A percentile compares a stretch with the other conserved stretches of the same genome.
Conservation (phyloP, 2,329 filamentous ascomycete genomes). For the Claviceps citrina region DNA sequence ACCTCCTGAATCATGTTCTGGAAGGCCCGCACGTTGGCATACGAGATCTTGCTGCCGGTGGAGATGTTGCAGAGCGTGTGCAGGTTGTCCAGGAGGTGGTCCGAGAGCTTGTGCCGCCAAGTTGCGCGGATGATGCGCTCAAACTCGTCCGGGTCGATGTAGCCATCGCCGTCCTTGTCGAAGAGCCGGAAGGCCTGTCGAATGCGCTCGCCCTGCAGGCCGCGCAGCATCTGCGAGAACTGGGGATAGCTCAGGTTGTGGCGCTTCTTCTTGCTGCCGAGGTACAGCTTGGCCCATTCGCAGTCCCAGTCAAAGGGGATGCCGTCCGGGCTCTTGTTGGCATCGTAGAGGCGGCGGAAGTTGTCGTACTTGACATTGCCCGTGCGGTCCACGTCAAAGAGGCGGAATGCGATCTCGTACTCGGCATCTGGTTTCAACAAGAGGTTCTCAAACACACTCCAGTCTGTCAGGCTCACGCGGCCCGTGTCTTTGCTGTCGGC, state of each 20-base stretch:
- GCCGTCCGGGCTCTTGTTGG: slow-evolving; percentile 70
- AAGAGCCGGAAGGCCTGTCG: slow-evolving; percentile 87
- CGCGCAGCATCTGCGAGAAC: slow-evolving; percentile 95
- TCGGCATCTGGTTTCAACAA: slow-evolving; percentile 89
- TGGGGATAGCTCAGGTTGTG: slow-evolving; percentile 90
- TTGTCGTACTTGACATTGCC: slow-evolving; percentile 82
- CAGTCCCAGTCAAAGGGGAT: slow-evolving; percentile 96
- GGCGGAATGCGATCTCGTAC: slow-evolving; percentile 94
- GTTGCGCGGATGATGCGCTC: slow-evolving; percentile 93
- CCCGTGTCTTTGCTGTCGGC: slow-evolving; percentile 67
- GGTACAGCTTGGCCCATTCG: slow-evolving; percentile 90
- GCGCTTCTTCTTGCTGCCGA: slow-evolving; percentile 70
- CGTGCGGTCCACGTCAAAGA: slow-evolving; percentile 77
- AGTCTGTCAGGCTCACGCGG: slow-evolving; percentile 66
- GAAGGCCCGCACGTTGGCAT: slow-evolving; percentile 93
- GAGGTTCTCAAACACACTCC: slow-evolving; percentile 86
- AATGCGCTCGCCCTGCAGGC: slow-evolving; percentile 88
- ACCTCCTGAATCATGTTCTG: slow-evolving; percentile 97
- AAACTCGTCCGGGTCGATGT: slow-evolving; percentile 90
- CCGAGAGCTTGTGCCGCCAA: slow-evolving; percentile 87
- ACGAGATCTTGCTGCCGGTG: slow-evolving; percentile 81
- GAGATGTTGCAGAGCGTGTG: slow-evolving; percentile 91
- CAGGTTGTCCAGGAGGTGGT: slow-evolving; percentile 83
- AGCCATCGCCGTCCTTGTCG: slow-evolving; percentile 83
- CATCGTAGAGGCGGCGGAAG: slow-evolving; percentile 70